Evolutionary conservation across 768 basidiomycete species (phyloP).

Genomic region (Termitomyces sp.): DNA sequence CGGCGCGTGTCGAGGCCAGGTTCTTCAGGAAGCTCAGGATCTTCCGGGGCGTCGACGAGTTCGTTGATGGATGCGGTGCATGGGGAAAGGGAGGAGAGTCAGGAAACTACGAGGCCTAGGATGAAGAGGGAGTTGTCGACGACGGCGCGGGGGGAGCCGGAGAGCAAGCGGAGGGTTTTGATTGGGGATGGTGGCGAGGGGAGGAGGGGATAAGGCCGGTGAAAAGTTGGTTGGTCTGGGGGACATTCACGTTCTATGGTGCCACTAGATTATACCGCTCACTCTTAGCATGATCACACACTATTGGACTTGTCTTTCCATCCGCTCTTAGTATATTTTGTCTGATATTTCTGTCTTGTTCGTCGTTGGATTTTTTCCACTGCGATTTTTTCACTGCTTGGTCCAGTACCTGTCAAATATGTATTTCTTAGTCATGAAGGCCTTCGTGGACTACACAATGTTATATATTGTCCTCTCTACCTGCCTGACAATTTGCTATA

Average conservation of each 20-base stretch:
- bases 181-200: not conserved
- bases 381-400: not conserved
- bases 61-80: not conserved
- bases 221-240: not conserved
- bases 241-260: not conserved
- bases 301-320: not conserved
- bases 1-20: not conserved
- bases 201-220: not conserved
- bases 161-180: conserved; percentile 2
- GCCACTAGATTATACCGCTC: not conserved
- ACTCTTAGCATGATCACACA: not conserved
- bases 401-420: not conserved
- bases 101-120: not conserved
- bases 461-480: not conserved
- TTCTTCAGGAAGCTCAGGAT: not conserved
- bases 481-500: too few species aligned
- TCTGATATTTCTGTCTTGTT: not conserved
- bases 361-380: not conserved
- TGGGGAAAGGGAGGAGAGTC: not conserved
- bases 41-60: not conserved
- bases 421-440: not conserved
- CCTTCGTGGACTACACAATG: not conserved
- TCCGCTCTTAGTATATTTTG: not conserved
- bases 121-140: conserved; percentile 1
- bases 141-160: not conserved